Evolutionary conservation across 179 eudicot species (phyloP).

Genomic region (Carnegiea gigantea): DNA sequence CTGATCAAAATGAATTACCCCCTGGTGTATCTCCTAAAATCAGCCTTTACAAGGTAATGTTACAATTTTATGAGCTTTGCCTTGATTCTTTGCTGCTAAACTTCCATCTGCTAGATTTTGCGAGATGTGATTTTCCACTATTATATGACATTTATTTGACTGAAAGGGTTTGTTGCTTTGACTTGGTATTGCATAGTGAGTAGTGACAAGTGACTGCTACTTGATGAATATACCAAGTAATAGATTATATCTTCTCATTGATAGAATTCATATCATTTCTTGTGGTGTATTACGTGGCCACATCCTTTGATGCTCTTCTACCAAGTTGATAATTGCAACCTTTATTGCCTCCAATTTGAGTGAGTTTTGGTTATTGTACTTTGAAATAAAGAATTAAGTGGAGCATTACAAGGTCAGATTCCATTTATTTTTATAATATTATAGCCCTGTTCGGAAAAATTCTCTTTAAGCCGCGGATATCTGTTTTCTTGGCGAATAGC

Average conservation of each 20-base stretch:
- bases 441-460: no score
- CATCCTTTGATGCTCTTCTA: neutral
- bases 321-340: neutral
- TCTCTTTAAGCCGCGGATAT: no score
- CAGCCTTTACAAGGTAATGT: conserved; percentile 54
- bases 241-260: neutral
- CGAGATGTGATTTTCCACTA: neutral
- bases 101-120: neutral
- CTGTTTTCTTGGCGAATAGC: no score
- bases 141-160: neutral
- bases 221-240: neutral
- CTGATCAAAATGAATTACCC: conserved; percentile 67
- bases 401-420: neutral
- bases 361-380: neutral
- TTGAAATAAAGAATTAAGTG: neutral
- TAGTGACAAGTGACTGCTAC: neutral
- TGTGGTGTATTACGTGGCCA: neutral
- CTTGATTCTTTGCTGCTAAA: neutral
- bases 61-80: neutral
- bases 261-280: neutral
- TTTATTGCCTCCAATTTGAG: neutral
- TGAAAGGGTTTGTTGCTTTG: neutral
- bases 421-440: no score
- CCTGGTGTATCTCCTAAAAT: conserved; percentile 61
- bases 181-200: neutral